Evolutionary conservation across 148 eudicot genomes (phyloP), one percentile per base, ranked within the genome.

Genomic region (Nyssa sinensis): DNA sequence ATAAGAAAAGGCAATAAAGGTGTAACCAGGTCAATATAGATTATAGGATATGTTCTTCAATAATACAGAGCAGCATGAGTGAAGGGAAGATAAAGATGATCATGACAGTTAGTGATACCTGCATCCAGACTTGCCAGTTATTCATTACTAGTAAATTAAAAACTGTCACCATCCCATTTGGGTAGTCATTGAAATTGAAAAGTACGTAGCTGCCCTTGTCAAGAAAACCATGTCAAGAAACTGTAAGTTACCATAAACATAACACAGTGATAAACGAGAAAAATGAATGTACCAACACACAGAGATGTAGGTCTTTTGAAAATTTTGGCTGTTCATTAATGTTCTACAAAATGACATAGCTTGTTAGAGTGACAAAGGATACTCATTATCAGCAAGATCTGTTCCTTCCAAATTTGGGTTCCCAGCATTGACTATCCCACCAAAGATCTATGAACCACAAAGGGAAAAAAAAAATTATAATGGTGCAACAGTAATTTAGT

Each of bases 171-270:
- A 96, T 96, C 55, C 93, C 94, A 82, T 88, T 96, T 7, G 98
- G 97, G 79, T 96, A 96, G 88, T 96, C 99, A 74, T 96, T 96
- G 74, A 93, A 93, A 86, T 96, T 96, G 80, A 96, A 96, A 71
- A 93, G 97, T 31, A 93, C 78, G 74, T 96, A 96, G 79, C 98
- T 94, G 35, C 30, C 66, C 47, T 74, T 67, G 89, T 92, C 74
- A 92, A 88, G 93, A 78, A 79, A 88, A 79, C 7, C 1, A 7
- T 41, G 27, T 0, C 29, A 49, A 32, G 25, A 53, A 78, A 61
- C 60, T 51, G 47, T 14, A 58, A 25, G 17, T 32, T 12, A 13
- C 58, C 31, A 32, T 61, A 75, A n/a, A 73, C 5, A 27, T 29
- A 62, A 51, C 59, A 66, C 14, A 13, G n/a, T n/a, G n/a, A n/a